Base-by-base conservation (phyloP, 495 filamentous ascomycete species). In the Neurospora tetraspora region DNA sequence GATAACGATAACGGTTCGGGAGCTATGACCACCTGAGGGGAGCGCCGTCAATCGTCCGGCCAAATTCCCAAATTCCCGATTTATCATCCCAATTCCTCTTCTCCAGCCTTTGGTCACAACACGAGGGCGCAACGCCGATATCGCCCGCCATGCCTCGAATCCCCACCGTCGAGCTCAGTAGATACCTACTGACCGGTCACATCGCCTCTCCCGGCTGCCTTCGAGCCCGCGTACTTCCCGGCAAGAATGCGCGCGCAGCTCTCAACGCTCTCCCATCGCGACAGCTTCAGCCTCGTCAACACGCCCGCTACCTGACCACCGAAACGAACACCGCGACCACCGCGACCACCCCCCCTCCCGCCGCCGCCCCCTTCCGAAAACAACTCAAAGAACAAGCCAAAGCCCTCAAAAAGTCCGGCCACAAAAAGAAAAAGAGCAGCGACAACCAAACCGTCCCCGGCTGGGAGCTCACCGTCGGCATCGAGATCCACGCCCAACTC, bases 401-500 rank as follows among this genome's bases (percentile, higher is more conserved):
- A 76, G 81, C 78, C 68, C 77, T 81, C 61, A 86, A 83, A 73
- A 72, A 78, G 0, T 77, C 76, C 0, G 82, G 80, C 23, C 78
- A 72, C 73, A 79, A 82, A 73, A 80, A 74, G 61, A 81, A 81
- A 72, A 81, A 78, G 40, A 77, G 77, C n/a, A 76, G 42, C 70
- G 80, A 83, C 71, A 85, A 84, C 71, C 86, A 88, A 72, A 85
- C 83, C 59, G 81, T 88, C 11, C 83, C 87, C 23, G 85, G 86
- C 37, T 99, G 94, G 95, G 91, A 96, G 75, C 84, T 98, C 77
- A 97, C 95, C 0, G 93, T 97, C 16, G 96, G 96, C 65, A 92
- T 99, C 76, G 96, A 99, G 82, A 94, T 99, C 76, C 96, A 99
- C 80, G 96, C 96, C 12, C 95, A 98, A 79, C 84, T 99, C 75